These are phyloP conservation scores for Cercospora canescens DNA, from an alignment of 2,329 filamentous ascomycete genomes.

Conservation along the genomic window DNA sequence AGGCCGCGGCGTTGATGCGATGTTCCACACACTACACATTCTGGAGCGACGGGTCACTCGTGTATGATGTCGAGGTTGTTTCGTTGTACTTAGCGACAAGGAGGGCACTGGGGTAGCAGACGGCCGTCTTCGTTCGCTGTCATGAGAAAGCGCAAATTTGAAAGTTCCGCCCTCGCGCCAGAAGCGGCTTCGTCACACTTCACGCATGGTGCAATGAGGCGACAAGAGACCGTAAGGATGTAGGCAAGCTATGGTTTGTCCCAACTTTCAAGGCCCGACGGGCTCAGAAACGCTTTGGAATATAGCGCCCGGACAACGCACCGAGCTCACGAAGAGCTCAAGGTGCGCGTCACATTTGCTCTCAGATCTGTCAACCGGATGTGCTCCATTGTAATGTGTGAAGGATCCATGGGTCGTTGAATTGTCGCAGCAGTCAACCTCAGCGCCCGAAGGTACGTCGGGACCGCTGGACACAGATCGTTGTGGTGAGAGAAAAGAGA, in stretches of 20 bases:
- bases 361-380: constrained; percentile 95
- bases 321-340: constrained; percentile 65
- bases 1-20: not conserved
- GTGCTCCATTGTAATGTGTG: constrained; percentile 67
- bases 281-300: constrained; percentile 87
- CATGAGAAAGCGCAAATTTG: not conserved
- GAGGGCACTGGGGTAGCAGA: not conserved
- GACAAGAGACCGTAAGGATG: constrained; percentile 15
- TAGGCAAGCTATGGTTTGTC: constrained; percentile 74
- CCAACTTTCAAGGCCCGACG: constrained; percentile 87
- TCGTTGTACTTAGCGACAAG: not conserved
- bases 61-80: not conserved
- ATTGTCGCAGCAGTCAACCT: constrained; percentile 80
- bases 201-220: not conserved
- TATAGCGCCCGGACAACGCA: constrained; percentile 70
- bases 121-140: not conserved
- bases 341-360: constrained; percentile 59
- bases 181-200: not conserved
- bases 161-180: not conserved
- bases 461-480: constrained; percentile 89
- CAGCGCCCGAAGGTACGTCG: constrained; percentile 55
- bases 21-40: not conserved
- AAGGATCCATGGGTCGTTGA: constrained; percentile 84
- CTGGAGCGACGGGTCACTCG: not conserved
- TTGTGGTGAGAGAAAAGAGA: constrained; percentile 47